Evolutionary conservation across 2,329 filamentous ascomycete genomes (phyloP).

Genomic region (Whalleya microplaca): DNA sequence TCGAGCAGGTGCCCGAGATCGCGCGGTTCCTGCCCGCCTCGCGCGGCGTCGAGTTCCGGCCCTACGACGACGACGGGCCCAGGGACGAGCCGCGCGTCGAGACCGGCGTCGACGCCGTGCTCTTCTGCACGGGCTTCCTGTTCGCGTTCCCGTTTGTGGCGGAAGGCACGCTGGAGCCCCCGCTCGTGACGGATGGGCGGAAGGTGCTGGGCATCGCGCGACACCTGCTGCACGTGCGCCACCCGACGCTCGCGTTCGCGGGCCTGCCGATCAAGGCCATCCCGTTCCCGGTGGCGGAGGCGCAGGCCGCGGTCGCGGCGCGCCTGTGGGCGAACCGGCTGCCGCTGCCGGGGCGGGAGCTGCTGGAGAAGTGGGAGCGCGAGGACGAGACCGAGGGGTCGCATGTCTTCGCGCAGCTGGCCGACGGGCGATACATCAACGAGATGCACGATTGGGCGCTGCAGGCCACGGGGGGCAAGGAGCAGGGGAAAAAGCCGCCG

Average conservation of each 20-base stretch:
- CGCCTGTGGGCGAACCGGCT: conserved; percentile 77
- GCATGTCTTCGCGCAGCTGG: conserved; percentile 56
- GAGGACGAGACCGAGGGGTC: conserved; percentile 51
- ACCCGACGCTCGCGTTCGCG: conserved; percentile 79
- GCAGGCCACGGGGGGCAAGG: conserved; percentile 42
- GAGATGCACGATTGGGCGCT: conserved; percentile 65
- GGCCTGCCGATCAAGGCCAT: conserved; percentile 80
- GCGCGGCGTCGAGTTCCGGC: conserved; percentile 63
- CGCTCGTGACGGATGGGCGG: conserved; percentile 69
- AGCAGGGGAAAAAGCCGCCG: conserved; percentile 68
- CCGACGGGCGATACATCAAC: conserved; percentile 73
- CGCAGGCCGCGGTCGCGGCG: conserved; percentile 76
- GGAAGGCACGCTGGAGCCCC: conserved; percentile 43
- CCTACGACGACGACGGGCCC: conserved; percentile 56
- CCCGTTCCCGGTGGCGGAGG: conserved; percentile 82
- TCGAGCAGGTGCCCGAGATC: conserved; percentile 61
- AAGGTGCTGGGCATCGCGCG: conserved; percentile 75
- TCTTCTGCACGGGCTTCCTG: conserved; percentile 91
- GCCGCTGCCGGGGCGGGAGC: conserved; percentile 60
- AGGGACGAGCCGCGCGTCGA: conserved; percentile 58
- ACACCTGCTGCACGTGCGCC: conserved; percentile 75
- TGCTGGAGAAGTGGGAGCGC: conserved; percentile 74
- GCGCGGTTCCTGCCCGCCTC: conserved; percentile 56
- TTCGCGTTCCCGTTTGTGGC: conserved; percentile 78
- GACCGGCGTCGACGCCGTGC: conserved; percentile 69